Percentiles rank a stretch among this genome's conserved stretches.
Conservation (phyloP, 2,329 filamentous ascomycete genomes). For the Aureobasidium sp. region DNA sequence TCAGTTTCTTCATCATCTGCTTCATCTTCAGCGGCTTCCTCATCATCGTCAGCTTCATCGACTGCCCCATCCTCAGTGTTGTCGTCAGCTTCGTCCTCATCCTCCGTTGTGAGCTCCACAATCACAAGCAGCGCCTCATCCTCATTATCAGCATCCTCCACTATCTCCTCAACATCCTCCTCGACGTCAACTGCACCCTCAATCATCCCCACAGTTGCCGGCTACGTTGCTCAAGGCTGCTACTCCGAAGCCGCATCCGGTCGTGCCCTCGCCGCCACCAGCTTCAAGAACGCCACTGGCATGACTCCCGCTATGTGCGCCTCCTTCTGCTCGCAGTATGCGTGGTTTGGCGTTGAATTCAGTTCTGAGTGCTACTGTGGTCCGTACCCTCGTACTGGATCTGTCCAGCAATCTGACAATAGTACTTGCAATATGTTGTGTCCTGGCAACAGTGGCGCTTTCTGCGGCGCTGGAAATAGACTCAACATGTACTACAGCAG, state of each 20-base stretch:
- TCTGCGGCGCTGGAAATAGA: constrained; percentile 34
- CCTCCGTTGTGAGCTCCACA: not conserved
- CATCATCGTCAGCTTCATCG: not conserved
- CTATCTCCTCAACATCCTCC: constrained; percentile 5
- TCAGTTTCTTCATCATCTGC: not conserved
- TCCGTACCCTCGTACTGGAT: constrained; percentile 10
- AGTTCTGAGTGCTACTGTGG: constrained; percentile 24
- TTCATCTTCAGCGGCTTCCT: not conserved
- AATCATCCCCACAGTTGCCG: constrained; percentile 29
- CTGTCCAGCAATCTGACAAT: not conserved
- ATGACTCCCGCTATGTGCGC: constrained; percentile 23
- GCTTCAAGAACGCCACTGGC: constrained; percentile 3
- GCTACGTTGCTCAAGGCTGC: constrained; percentile 23
- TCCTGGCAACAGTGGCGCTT: constrained; percentile 29
- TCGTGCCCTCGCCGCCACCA: constrained; percentile 22
- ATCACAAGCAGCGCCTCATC: not conserved
- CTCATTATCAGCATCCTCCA: not conserved
- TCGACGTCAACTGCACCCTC: constrained; percentile 23
- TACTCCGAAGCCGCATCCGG: constrained; percentile 24
- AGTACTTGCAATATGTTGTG: constrained; percentile 29
- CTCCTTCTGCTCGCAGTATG: constrained; percentile 16
- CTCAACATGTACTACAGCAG: constrained; percentile 21
- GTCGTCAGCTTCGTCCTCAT: not conserved
- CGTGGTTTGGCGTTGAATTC: constrained; percentile 25
- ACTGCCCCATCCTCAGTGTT: not conserved